phyloP scores from a whole-genome alignment of 1,284 basidiomycete species.

The Trichosporon coremiiforme region DNA sequence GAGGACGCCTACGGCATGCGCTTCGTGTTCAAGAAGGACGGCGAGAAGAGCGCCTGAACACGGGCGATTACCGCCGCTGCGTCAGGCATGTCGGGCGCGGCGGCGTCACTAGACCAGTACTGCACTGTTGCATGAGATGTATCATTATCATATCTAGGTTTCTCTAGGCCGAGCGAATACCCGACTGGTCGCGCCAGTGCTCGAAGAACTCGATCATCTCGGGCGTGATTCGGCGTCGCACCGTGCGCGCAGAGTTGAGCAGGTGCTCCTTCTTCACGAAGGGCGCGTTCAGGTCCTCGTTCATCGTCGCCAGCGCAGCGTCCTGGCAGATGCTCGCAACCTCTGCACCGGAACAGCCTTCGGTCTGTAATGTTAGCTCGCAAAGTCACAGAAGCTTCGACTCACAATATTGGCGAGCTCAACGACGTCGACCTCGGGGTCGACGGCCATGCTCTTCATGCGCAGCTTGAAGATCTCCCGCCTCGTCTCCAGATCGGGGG shows the following conservation, averaged over 20 bases:
- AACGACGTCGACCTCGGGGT: slow-evolving; percentile 67
- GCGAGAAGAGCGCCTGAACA: slow-evolving; percentile 9
- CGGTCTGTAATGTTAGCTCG: slow-evolving; percentile 63
- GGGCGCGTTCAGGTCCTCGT: slow-evolving; percentile 74
- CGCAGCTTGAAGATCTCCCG: slow-evolving; percentile 82
- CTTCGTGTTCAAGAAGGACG: slow-evolving; percentile 56
- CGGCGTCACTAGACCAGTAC: slow-evolving; percentile 1
- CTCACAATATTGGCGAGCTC: slow-evolving; percentile 74
- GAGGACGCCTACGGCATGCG: slow-evolving; percentile 92
- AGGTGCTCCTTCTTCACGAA: slow-evolving; percentile 76
- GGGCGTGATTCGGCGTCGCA: slow-evolving; percentile 82
- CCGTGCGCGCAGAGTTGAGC: slow-evolving; percentile 68
- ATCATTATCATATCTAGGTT: slow-evolving; percentile 22
- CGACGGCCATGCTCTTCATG: slow-evolving; percentile 76
- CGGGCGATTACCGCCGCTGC: background rate
- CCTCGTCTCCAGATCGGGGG: slow-evolving; percentile 76
- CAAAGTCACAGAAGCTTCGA: slow-evolving; percentile 22
- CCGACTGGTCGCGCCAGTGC: slow-evolving; percentile 61
- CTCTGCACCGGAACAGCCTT: slow-evolving; percentile 96
- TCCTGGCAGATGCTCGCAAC: slow-evolving; percentile 92
- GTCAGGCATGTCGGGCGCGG: background rate
- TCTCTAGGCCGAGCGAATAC: slow-evolving; percentile 49
- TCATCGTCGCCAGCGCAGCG: slow-evolving; percentile 89
- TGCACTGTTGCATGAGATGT: slow-evolving; percentile 19
- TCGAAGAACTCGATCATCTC: slow-evolving; percentile 73